Conservation (phyloP, 108 stramenopile species). For the Skeletonema grethae region DNA sequence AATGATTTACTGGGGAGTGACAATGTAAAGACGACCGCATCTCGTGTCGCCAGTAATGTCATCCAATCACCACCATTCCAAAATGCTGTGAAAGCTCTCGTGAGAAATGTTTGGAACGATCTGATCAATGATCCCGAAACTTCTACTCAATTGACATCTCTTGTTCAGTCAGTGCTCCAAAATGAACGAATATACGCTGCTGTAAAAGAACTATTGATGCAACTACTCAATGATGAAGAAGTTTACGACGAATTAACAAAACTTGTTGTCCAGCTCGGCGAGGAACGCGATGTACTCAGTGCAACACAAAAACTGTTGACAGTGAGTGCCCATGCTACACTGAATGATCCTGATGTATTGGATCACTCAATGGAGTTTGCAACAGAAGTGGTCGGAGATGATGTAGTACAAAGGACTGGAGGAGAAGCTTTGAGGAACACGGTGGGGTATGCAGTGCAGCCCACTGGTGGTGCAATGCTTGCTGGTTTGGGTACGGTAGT, state of each 20-base stretch:
- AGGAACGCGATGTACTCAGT: slow-evolving; percentile 56
- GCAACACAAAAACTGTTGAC: slow-evolving; percentile 74
- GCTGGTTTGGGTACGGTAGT: slow-evolving; percentile 32
- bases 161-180: slow-evolving; percentile 70
- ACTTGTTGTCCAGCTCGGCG: slow-evolving; percentile 66
- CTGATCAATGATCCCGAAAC: slow-evolving; percentile 78
- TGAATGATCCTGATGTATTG: slow-evolving; percentile 87
- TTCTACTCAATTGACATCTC: slow-evolving; percentile 61
- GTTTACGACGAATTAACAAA: slow-evolving; percentile 71
- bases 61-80: slow-evolving; percentile 69
- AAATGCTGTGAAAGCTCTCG: slow-evolving; percentile 56
- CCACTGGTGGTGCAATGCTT: slow-evolving; percentile 44
- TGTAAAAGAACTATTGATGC: slow-evolving; percentile 59
- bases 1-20: slow-evolving; percentile 42
- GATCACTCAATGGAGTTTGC: slow-evolving; percentile 93
- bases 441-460: slow-evolving; percentile 80
- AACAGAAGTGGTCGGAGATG: slow-evolving; percentile 87
- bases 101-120: slow-evolving; percentile 77
- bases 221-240: slow-evolving; percentile 74
- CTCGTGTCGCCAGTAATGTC: slow-evolving; percentile 51
- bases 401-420: slow-evolving; percentile 83
- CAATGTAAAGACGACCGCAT: slow-evolving; percentile 37
- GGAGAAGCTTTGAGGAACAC: slow-evolving; percentile 87
- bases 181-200: slow-evolving; percentile 68
- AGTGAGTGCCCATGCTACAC: slow-evolving; percentile 76